Evolutionary conservation across 257 asterid genomes (phyloP).

Genomic region (Solanum chiquidenum): DNA sequence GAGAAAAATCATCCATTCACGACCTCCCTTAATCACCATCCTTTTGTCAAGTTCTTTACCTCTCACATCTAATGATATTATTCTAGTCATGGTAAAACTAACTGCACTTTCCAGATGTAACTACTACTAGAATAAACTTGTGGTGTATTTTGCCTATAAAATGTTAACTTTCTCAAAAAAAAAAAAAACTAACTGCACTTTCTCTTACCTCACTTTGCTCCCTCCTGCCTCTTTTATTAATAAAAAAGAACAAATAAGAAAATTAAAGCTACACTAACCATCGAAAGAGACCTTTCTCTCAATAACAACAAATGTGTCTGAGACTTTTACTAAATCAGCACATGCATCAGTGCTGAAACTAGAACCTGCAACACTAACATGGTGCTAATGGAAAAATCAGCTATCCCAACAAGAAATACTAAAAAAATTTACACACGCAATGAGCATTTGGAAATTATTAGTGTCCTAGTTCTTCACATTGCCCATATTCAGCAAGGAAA

Average conservation of each 20-base stretch:
- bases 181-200: neutral
- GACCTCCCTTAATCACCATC: neutral
- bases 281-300: neutral
- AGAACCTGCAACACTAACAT: neutral
- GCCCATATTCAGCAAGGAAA: neutral
- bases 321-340: neutral
- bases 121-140: too few species aligned
- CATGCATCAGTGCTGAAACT: neutral
- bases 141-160: too few species aligned
- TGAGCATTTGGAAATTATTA: neutral
- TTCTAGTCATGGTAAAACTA: neutral
- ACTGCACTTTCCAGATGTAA: neutral
- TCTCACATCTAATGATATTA: neutral
- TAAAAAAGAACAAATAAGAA: neutral
- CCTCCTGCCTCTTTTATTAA: neutral
- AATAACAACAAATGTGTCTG: neutral
- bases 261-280: neutral
- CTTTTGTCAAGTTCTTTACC: neutral
- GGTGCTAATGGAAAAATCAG: neutral
- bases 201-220: neutral
- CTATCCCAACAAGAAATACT: neutral
- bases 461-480: constrained; percentile 12
- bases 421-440: neutral
- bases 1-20: neutral
- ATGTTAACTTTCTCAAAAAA: too few species aligned